A percentile compares a stretch with the other conserved stretches of the same genome.
Conservation (phyloP, 1,139 yeast species). For the Nakaseomyces bracarensis region DNA sequence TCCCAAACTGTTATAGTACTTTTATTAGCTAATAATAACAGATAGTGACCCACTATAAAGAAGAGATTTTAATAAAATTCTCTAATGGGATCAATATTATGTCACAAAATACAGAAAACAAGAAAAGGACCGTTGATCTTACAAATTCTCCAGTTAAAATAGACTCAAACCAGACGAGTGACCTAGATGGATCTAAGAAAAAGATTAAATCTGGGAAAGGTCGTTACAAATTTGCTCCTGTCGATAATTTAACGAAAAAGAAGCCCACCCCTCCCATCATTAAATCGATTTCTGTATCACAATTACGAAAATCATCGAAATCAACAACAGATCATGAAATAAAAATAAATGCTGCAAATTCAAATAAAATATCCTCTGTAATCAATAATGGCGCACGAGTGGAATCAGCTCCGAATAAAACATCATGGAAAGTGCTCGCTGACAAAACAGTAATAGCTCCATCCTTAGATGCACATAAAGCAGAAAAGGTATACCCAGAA, state of each 20-base stretch:
- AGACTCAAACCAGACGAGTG: neutral
- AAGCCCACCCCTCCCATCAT: slow-evolving; percentile 14
- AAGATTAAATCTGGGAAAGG: neutral
- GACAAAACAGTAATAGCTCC: neutral
- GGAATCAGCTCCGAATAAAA: neutral
- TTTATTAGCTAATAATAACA: no score
- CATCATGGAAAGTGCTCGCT: neutral
- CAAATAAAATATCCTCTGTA: no score
- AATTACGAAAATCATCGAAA: slow-evolving; percentile 22
- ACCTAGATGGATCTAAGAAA: neutral
- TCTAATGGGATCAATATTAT: slow-evolving; percentile 2
- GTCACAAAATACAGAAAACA: neutral
- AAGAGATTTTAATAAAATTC: neutral
- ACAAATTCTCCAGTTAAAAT: neutral
- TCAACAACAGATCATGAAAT: slow-evolving; percentile 7
- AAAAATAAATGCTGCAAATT: neutral
- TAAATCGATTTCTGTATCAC: slow-evolving; percentile 28
- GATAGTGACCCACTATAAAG: neutral
- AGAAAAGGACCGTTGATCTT: slow-evolving; percentile 6
- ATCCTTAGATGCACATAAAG: neutral
- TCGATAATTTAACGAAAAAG: slow-evolving; percentile 19
- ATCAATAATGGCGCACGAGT: no score
- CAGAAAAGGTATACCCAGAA: neutral
- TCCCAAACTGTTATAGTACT: no score
- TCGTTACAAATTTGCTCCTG: slow-evolving; percentile 27